Conservation (phyloP, 345 rosid species). For the Syzygium oleosum region DNA sequence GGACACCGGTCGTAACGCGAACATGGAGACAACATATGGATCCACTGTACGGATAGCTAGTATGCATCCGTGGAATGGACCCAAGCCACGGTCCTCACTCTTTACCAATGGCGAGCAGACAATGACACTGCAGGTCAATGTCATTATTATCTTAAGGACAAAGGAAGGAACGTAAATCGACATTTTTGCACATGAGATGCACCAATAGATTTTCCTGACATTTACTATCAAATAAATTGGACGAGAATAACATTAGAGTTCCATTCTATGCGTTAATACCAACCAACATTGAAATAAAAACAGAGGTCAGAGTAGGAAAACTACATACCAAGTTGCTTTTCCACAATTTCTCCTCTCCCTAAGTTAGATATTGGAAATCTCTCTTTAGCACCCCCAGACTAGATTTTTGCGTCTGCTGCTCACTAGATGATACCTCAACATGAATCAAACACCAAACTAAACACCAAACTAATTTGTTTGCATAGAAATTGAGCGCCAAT, state of each 20-base stretch:
- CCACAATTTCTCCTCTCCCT: background rate
- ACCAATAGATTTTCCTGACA: background rate
- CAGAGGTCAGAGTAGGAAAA: no score
- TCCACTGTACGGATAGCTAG: background rate
- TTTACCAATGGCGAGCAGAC: background rate
- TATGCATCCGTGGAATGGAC: background rate
- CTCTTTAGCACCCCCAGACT: background rate
- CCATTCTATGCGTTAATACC: no score
- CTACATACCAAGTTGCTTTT: background rate
- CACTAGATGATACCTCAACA: background rate
- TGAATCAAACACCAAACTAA: background rate
- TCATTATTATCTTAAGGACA: background rate
- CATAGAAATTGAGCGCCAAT: no score
- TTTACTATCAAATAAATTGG: no score
- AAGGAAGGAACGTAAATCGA: background rate
- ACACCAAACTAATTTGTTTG: background rate
- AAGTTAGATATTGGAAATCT: background rate
- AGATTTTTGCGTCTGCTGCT: background rate
- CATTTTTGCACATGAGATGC: background rate
- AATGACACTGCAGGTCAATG: background rate
- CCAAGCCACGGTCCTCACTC: background rate
- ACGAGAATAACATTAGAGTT: no score
- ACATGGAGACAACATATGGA: no score
- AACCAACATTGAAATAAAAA: no score
- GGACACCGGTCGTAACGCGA: no score